Conservation (phyloP, 2,329 filamentous ascomycete species). For the Paracorniculantispora psalliotae region DNA sequence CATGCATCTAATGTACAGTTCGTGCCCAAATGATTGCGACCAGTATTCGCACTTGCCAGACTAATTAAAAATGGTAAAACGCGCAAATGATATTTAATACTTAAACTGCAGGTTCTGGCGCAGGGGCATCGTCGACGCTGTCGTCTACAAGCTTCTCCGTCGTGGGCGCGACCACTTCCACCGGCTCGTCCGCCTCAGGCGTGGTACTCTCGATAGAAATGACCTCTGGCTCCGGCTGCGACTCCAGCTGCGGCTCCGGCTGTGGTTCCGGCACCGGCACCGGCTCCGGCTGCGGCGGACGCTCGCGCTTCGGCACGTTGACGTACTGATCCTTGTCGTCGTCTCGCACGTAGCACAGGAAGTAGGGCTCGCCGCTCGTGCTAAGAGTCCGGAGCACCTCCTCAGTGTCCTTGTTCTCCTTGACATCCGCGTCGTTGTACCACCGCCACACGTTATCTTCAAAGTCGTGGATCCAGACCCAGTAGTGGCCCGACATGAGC, state of each 20-base stretch:
- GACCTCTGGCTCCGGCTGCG: no score
- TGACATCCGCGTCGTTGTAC: constrained; percentile 87
- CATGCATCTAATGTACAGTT: constrained; percentile 2
- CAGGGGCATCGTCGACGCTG: neutral
- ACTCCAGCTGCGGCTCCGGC: neutral
- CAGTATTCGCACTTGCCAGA: no score
- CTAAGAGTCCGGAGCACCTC: constrained; percentile 66
- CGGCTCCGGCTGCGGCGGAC: constrained; percentile 6
- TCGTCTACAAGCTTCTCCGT: constrained; percentile 10
- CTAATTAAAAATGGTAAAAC: no score
- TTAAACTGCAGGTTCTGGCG: neutral
- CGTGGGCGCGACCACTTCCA: constrained; percentile 16
- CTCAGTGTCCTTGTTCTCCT: constrained; percentile 57
- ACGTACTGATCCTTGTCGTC: constrained; percentile 53
- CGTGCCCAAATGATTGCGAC: neutral
- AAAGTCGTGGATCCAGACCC: constrained; percentile 94
- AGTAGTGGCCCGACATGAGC: constrained; percentile 80
- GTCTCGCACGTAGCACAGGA: constrained; percentile 76
- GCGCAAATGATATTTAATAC: no score
- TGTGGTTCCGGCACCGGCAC: neutral
- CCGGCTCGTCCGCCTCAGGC: neutral
- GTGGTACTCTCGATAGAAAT: neutral
- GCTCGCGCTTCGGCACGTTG: constrained; percentile 37
- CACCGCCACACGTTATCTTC: constrained; percentile 76
- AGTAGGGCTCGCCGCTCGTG: constrained; percentile 71